Evolutionary conservation across 2,329 filamentous ascomycete species (phyloP), one percentile per base, ranked within the genome.

Genomic region (Cadophora sp.): DNA sequence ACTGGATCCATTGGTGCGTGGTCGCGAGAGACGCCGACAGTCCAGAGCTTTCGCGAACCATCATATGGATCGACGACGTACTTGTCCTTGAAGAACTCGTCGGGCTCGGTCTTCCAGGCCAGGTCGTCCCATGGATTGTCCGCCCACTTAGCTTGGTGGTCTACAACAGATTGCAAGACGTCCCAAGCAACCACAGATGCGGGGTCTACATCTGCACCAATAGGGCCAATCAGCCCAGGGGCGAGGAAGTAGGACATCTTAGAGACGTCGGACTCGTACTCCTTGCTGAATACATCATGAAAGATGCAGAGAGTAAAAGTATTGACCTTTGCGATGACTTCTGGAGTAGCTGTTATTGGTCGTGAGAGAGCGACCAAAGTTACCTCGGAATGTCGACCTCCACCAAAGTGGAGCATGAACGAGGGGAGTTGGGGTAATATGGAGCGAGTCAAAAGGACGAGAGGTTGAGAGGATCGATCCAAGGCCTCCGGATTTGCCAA

Each of bases 221-320:
- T 27, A 16, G 56, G n/a, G n/a, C n/a, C 61, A 31, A 60, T 62
- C 67, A 69, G 53, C 22, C 84, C 72, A 6, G 96, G 95, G 0
- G 89, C 91, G 16, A 97, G 76, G 82, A 94, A 97, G 79, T 97
- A 99, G 0, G 94, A 91, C 77, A 97, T 86, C 31, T 90, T 88
- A 0, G 84, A 79, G 0, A 83, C 73, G 19, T 88, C 83, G 0
- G 86, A 82, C 60, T 92, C 88, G 74, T 93, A 99, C 3, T 85
- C 84, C 78, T 99, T 99, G 79, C 94, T 95, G 81, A 97, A 98
- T 0, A 97, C 83, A 73, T 98, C 93, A 19, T 87, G 81, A 78
- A 97, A 97, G 0, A 97, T 79, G 4, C 86, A 84, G 50, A 97
- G 80, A 0, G 92, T 97, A 77, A 96, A 97, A 0, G 78, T 79